Conservation (phyloP, 176 grass and related monocot species). For the Oryza officinalis region DNA sequence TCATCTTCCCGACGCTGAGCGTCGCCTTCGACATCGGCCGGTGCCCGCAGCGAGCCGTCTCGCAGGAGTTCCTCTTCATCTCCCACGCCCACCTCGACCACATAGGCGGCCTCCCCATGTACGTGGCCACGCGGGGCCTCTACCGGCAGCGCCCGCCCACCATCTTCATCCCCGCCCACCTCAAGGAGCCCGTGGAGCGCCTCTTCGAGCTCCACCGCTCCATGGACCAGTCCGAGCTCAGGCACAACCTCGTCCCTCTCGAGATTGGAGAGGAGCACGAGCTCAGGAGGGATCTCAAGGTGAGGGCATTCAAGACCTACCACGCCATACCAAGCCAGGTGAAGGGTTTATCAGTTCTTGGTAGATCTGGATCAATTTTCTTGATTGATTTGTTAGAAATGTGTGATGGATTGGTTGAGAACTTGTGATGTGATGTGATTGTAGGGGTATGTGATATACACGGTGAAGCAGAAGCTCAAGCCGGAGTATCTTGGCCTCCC, state of each 20-base stretch:
- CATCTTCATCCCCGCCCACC: conserved; percentile 76
- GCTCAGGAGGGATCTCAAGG: conserved; percentile 84
- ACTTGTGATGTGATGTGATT: background rate
- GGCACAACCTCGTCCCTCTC: conserved; percentile 71
- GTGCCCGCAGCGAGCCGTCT: conserved; percentile 82
- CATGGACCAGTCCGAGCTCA: conserved; percentile 94
- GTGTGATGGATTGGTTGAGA: background rate
- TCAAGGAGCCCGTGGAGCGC: conserved; percentile 64
- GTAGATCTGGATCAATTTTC: background rate
- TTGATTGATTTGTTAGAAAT: background rate
- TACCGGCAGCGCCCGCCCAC: conserved; percentile 79
- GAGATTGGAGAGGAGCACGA: conserved; percentile 77
- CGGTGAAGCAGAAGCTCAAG: conserved; percentile 91
- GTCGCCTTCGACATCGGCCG: conserved; percentile 93
- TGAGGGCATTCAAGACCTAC: conserved; percentile 92
- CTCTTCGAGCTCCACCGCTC: conserved; percentile 85
- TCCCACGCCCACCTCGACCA: conserved; percentile 97
- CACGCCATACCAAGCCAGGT: conserved; percentile 90
- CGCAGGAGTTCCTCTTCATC: conserved; percentile 95
- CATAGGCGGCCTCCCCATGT: conserved; percentile 92
- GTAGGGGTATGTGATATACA: conserved; percentile 85
- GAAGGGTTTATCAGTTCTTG: conserved; percentile 28
- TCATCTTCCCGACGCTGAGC: conserved; percentile 92
- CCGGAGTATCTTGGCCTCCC: conserved; percentile 67
- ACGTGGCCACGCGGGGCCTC: conserved; percentile 87